phyloP scores from a whole-genome alignment of 257 asterid genomes.

The Ballota nigra region DNA sequence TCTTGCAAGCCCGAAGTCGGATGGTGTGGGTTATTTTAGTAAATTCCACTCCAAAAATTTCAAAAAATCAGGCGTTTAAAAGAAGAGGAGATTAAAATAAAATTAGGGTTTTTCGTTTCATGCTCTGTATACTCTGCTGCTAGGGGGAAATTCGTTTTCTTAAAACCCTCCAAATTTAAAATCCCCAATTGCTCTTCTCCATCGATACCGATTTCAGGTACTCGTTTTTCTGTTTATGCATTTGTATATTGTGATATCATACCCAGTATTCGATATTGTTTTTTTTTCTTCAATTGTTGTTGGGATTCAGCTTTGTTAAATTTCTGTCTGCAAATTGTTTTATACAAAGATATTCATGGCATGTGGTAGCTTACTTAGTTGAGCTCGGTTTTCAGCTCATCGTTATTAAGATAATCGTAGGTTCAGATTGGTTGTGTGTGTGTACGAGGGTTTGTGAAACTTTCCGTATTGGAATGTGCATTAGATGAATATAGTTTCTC shows the following conservation, averaged over 20 bases:
- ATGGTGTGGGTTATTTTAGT: conserved; percentile 26
- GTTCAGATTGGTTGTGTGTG: not conserved
- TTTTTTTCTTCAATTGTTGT: not conserved
- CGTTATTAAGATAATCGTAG: not conserved
- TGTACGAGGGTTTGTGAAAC: not conserved
- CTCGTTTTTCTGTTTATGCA: not conserved
- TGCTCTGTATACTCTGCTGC: conserved; percentile 8
- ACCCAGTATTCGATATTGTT: not conserved
- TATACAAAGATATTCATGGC: not conserved
- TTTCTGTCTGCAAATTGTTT: not conserved
- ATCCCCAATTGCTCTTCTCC: not conserved
- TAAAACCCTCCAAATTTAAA: conserved; percentile 22
- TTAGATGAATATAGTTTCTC: not conserved
- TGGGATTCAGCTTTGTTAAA: not conserved
- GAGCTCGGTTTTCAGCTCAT: conserved; percentile 1
- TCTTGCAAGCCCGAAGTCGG: too few species aligned
- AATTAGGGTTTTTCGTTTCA: conserved; percentile 31
- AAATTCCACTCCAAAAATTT: conserved; percentile 14
- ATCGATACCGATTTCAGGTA: conserved; percentile 14
- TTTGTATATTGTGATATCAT: too few species aligned
- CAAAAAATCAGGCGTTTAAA: conserved; percentile 13
- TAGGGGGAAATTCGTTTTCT: not conserved
- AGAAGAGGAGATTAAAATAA: not conserved
- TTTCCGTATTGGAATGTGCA: not conserved
- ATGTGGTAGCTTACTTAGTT: not conserved